These are phyloP conservation scores for Trypanosoma conorhini DNA, from an alignment of 208 protist genomes.

Conservation along the genomic window DNA sequence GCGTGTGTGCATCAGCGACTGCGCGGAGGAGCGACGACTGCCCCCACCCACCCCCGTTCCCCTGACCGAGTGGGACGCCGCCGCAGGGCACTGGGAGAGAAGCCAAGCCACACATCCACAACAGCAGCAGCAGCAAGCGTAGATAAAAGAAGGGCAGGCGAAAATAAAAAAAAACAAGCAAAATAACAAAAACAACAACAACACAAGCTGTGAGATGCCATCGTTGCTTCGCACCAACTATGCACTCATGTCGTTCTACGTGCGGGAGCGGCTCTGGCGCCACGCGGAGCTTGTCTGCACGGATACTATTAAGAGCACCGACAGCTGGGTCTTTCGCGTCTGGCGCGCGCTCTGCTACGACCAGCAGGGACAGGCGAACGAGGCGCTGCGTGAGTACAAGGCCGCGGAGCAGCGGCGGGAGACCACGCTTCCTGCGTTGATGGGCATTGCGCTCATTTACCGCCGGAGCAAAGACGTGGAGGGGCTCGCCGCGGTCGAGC, in stretches of 20 bases:
- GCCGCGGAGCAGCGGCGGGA: conserved; percentile 60
- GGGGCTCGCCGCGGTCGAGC: conserved; percentile 50
- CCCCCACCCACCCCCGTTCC: too few species aligned
- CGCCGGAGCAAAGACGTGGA: conserved; percentile 70
- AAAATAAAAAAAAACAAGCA: conserved; percentile 9
- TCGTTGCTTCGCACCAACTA: conserved; percentile 68
- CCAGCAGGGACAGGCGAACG: conserved; percentile 78
- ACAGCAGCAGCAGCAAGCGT: neutral
- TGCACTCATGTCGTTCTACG: conserved; percentile 80
- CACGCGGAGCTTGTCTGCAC: conserved; percentile 81
- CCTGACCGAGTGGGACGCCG: neutral
- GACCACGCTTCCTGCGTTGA: conserved; percentile 64
- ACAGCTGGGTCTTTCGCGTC: conserved; percentile 84
- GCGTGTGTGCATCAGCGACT: neutral
- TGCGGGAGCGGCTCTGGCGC: conserved; percentile 80
- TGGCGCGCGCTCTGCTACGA: conserved; percentile 76
- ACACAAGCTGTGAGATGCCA: conserved; percentile 27
- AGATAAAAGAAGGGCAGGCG: neutral
- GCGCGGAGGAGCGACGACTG: neutral
- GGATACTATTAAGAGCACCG: conserved; percentile 59
- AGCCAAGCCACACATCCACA: neutral
- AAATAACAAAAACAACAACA: conserved; percentile 21
- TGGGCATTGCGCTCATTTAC: conserved; percentile 79
- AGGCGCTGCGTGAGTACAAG: conserved; percentile 86
- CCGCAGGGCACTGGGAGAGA: conserved; percentile 12